These are phyloP conservation scores for Gyromitra esculenta DNA, from an alignment of 2,329 filamentous ascomycete species.

Conservation along the genomic window DNA sequence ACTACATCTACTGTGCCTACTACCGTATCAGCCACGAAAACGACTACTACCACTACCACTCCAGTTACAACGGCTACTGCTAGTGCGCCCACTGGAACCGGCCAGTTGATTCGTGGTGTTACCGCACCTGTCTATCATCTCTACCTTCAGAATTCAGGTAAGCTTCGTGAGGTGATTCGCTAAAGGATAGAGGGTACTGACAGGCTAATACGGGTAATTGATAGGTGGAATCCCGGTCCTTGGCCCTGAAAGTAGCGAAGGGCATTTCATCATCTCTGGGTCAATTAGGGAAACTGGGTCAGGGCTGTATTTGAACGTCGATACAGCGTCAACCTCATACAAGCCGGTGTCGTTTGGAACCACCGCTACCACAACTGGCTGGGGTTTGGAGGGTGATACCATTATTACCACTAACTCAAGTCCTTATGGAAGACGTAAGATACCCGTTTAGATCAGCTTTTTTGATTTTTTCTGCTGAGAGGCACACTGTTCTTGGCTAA, in stretches of 20 bases:
- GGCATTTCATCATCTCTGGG: constrained; percentile 65
- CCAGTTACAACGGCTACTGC: constrained; percentile 61
- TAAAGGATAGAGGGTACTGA: background rate
- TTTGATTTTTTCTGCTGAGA: constrained; percentile 17
- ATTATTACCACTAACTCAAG: constrained; percentile 64
- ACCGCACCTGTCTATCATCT: constrained; percentile 66
- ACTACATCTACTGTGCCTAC: constrained; percentile 22
- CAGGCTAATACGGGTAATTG: constrained; percentile 2
- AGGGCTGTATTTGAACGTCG: constrained; percentile 65
- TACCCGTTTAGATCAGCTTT: background rate
- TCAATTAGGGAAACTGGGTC: constrained; percentile 66
- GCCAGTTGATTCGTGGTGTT: constrained; percentile 63
- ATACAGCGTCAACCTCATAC: constrained; percentile 64
- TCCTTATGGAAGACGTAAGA: constrained; percentile 62
- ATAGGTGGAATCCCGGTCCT: constrained; percentile 63
- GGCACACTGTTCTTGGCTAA: constrained; percentile 10
- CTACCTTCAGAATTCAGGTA: constrained; percentile 63
- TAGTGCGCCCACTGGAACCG: constrained; percentile 57
- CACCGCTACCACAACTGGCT: constrained; percentile 63
- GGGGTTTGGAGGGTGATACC: constrained; percentile 65
- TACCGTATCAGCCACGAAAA: background rate
- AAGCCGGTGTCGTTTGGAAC: constrained; percentile 65
- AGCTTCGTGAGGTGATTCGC: constrained; percentile 6
- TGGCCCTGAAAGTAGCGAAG: constrained; percentile 65
- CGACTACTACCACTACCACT: constrained; percentile 12